Percentiles rank a stretch among this genome's conserved stretches.
These are phyloP conservation scores for Leccinum uliginosum DNA, from an alignment of 768 basidiomycete genomes.

Conservation along the genomic window DNA sequence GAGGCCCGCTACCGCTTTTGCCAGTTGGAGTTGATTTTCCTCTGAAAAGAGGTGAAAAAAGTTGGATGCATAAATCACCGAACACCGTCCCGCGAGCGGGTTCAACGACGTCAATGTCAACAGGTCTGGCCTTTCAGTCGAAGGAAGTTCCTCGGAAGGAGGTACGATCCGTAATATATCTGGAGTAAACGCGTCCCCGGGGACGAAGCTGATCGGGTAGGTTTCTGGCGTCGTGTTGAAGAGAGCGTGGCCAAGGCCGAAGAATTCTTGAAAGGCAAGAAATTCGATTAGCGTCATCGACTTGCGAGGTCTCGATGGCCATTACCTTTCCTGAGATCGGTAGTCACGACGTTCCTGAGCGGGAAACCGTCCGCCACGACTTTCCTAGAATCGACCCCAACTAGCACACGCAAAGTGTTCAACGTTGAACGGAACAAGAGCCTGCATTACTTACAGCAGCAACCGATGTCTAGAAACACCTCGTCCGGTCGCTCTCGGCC, in stretches of 20 bases:
- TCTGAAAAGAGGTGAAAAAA: slow-evolving; percentile 42
- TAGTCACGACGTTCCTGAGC: slow-evolving; percentile 32
- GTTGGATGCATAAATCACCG: slow-evolving; percentile 46
- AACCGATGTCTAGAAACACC: slow-evolving; percentile 43
- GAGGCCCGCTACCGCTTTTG: slow-evolving; percentile 25
- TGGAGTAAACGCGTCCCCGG: slow-evolving; percentile 52
- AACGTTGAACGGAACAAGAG: not conserved
- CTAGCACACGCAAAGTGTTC: slow-evolving; percentile 2
- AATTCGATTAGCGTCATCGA: not conserved
- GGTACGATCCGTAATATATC: slow-evolving; percentile 34
- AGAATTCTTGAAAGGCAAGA: slow-evolving; percentile 39
- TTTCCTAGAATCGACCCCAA: slow-evolving; percentile 36
- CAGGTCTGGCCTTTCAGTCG: slow-evolving; percentile 26
- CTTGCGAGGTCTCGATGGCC: not conserved
- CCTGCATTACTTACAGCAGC: slow-evolving; percentile 34
- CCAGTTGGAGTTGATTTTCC: slow-evolving; percentile 26
- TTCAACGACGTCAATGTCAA: slow-evolving; percentile 39
- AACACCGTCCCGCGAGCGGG: slow-evolving; percentile 44
- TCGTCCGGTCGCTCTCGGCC: slow-evolving; percentile 33
- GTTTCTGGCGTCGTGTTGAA: slow-evolving; percentile 51
- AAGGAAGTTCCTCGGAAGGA: slow-evolving; percentile 26
- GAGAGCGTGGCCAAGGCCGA: slow-evolving; percentile 55
- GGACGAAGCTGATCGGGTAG: slow-evolving; percentile 49
- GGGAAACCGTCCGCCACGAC: slow-evolving; percentile 42
- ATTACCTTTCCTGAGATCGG: slow-evolving; percentile 38